Conservation (phyloP, 139 green algal species). For the Edaphochlamys debaryana region DNA sequence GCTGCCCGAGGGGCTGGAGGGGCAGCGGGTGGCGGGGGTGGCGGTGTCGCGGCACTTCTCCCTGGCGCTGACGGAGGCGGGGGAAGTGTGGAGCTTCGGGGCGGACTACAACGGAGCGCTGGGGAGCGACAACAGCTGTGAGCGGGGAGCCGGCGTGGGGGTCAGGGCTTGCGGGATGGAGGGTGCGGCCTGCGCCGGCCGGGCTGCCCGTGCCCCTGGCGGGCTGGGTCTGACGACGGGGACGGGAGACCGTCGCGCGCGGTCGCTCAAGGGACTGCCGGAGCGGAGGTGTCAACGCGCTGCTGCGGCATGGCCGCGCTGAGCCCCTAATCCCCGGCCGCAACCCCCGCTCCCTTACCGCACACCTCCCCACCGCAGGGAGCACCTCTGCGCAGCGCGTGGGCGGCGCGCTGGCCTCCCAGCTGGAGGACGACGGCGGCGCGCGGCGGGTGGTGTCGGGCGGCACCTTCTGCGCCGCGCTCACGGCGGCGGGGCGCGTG, state of each 20-base stretch:
- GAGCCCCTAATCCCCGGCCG: too few relatives aligned
- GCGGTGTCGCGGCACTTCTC: slow-evolving; percentile 65
- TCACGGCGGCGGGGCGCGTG: slow-evolving; percentile 58
- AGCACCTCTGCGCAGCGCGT: slow-evolving; percentile 40
- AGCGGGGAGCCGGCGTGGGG: too few relatives aligned
- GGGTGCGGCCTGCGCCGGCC: too few relatives aligned
- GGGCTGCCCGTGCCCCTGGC: too few relatives aligned
- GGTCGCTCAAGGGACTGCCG: too few relatives aligned
- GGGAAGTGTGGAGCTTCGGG: slow-evolving; percentile 70
- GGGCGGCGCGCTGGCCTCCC: slow-evolving; percentile 26
- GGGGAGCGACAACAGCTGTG: slow-evolving; percentile 54
- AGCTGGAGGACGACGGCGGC: slow-evolving; percentile 63
- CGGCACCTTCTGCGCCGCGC: slow-evolving; percentile 65
- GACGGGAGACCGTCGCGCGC: too few relatives aligned
- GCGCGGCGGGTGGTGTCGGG: slow-evolving; percentile 63
- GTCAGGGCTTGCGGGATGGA: too few relatives aligned
- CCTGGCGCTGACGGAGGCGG: slow-evolving; percentile 45
- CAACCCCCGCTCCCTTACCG: too few relatives aligned
- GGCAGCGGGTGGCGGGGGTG: slow-evolving; percentile 46
- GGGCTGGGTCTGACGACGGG: too few relatives aligned
- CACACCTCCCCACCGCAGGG: too few relatives aligned
- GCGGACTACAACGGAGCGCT: slow-evolving; percentile 72
- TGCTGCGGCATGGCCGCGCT: too few relatives aligned
- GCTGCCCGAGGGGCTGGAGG: slow-evolving; percentile 30
- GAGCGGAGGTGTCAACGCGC: too few relatives aligned